phyloP scores from a whole-genome alignment of 1,139 yeast genomes.

The Candida sojae region DNA sequence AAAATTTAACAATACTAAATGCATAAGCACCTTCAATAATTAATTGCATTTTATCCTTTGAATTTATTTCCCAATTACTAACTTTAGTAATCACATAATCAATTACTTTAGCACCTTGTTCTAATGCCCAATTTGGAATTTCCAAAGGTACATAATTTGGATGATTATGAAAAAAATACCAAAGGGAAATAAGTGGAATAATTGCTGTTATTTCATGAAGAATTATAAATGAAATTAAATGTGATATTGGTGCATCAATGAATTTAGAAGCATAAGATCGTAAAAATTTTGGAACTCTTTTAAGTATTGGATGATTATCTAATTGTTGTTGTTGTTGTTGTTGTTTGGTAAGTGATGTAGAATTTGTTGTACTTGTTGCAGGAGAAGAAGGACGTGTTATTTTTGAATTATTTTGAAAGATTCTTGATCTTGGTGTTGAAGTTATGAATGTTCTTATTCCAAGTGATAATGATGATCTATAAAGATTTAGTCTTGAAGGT shows the following conservation, averaged over 20 bases:
- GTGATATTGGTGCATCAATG: constrained; percentile 64
- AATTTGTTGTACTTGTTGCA: background rate
- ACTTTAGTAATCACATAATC: constrained; percentile 43
- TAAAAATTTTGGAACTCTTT: constrained; percentile 48
- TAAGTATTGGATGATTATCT: constrained; percentile 35
- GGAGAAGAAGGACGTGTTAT: background rate
- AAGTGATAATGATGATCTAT: background rate
- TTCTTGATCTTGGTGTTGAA: background rate
- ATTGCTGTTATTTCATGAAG: constrained; percentile 89
- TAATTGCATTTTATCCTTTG: constrained; percentile 56
- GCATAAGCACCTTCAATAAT: constrained; percentile 88
- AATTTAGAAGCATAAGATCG: constrained; percentile 52
- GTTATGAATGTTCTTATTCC: background rate
- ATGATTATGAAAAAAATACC: constrained; percentile 70
- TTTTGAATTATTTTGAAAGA: background rate
- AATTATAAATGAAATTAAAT: constrained; percentile 70
- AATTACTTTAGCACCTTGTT: constrained; percentile 61
- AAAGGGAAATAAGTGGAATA: constrained; percentile 71
- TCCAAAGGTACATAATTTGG: constrained; percentile 48
- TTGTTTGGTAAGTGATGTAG: background rate
- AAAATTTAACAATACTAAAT: constrained; percentile 71
- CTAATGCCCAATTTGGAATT: constrained; percentile 66
- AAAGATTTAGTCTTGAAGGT: background rate
- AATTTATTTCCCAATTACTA: constrained; percentile 35
- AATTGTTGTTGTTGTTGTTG: constrained; percentile 1